These are phyloP conservation scores for Serendipita sp. DNA, from an alignment of 768 basidiomycete genomes.

Conservation along the genomic window DNA sequence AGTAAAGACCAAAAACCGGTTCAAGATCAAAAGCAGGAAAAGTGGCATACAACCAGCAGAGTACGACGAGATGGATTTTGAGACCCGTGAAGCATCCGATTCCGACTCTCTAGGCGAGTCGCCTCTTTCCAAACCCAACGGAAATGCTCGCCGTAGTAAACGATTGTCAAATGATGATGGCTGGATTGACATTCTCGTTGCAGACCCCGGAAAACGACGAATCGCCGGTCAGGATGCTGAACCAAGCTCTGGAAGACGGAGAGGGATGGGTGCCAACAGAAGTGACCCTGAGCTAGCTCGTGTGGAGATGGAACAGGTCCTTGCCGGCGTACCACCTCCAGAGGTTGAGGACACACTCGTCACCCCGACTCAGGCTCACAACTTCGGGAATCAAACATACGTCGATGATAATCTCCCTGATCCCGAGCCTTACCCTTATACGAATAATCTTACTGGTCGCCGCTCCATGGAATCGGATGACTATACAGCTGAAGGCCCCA, in stretches of 20 bases:
- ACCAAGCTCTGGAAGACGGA: conserved; percentile 16
- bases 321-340: conserved; percentile 17
- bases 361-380: background rate
- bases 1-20: background rate
- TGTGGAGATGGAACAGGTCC: conserved; percentile 53
- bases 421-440: background rate
- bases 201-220: conserved; percentile 31
- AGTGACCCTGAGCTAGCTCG: conserved; percentile 58
- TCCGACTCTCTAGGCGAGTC: background rate
- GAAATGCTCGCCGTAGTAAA: conserved; percentile 28
- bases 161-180: conserved; percentile 47
- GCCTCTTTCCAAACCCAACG: conserved; percentile 40
- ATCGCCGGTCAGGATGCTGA: conserved; percentile 42
- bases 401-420: background rate
- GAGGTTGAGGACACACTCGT: background rate
- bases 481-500: background rate
- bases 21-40: background rate
- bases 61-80: conserved; percentile 68
- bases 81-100: conserved; percentile 34
- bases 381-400: background rate
- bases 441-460: background rate
- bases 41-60: conserved; percentile 25
- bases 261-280: conserved; percentile 17
- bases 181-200: conserved; percentile 78
- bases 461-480: conserved; percentile 2